Evolutionary conservation across 306 rosid genomes (phyloP).

Genomic region (cucumber (Cucumis sativus)): DNA sequence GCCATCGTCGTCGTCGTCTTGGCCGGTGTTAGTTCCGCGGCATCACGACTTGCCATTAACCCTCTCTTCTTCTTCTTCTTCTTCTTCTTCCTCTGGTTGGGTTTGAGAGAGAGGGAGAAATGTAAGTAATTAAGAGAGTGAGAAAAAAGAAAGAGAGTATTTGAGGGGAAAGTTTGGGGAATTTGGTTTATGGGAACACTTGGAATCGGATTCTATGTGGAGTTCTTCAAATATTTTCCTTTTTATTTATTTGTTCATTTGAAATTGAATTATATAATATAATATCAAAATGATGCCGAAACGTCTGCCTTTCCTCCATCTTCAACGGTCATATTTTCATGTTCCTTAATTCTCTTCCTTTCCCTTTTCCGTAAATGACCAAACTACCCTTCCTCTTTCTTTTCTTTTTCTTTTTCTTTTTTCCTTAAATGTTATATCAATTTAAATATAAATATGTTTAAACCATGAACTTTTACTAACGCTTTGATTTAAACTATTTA

Average conservation of each 20-base stretch:
- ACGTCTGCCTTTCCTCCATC: background rate
- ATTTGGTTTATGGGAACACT: background rate
- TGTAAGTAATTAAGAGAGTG: background rate
- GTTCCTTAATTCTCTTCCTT: background rate
- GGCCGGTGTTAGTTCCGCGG: constrained; percentile 10
- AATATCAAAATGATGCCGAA: constrained; percentile 1
- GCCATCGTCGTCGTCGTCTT: constrained; percentile 1
- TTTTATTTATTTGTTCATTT: background rate
- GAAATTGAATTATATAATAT: background rate
- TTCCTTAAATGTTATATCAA: too few relatives aligned
- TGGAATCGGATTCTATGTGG: constrained; percentile 25
- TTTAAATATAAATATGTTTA: too few relatives aligned
- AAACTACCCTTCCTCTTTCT: background rate
- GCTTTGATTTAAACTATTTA: too few relatives aligned
- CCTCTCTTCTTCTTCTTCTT: background rate
- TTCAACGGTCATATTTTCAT: constrained; percentile 49
- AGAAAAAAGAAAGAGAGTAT: background rate
- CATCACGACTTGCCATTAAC: constrained; percentile 24
- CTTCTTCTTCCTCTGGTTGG: constrained; percentile 1
- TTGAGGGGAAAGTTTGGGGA: background rate
- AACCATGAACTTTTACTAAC: too few relatives aligned
- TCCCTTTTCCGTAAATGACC: background rate
- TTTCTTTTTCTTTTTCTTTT: too few relatives aligned
- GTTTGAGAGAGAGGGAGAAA: constrained; percentile 11
- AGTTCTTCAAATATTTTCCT: background rate